Evolutionary conservation across 176 grass and related monocot genomes (phyloP).

Genomic region (Triticum monococcum): DNA sequence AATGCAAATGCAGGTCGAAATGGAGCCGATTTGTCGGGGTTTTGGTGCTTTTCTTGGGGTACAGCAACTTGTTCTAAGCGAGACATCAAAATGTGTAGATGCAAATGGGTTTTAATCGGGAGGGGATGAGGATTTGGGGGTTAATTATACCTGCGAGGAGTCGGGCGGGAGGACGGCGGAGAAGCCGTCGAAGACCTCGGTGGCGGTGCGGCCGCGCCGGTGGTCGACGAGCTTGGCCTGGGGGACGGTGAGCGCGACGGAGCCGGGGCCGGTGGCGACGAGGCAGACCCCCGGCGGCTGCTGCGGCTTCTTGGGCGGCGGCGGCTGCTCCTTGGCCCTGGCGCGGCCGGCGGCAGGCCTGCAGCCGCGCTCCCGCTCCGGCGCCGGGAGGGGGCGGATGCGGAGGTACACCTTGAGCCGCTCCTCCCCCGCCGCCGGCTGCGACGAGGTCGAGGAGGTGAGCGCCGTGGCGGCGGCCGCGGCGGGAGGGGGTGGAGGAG

Average conservation of each 20-base stretch:
- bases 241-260: constrained; percentile 67
- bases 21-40: background rate
- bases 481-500: background rate
- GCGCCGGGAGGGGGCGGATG: constrained; percentile 51
- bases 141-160: constrained; percentile 57
- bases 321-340: constrained; percentile 28
- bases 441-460: background rate
- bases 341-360: constrained; percentile 19
- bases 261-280: constrained; percentile 45
- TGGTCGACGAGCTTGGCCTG: constrained; percentile 52
- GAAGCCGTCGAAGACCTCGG: constrained; percentile 82
- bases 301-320: constrained; percentile 16
- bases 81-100: too few relatives aligned
- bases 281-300: constrained; percentile 36
- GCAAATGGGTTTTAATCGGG: too few relatives aligned
- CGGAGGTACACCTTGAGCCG: constrained; percentile 74
- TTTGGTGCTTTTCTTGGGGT: background rate
- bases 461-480: background rate
- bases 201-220: constrained; percentile 56
- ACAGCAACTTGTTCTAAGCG: background rate
- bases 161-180: constrained; percentile 66
- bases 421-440: background rate
- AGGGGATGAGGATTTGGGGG: background rate
- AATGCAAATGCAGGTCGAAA: background rate
- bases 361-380: constrained; percentile 3